Evolutionary conservation across 805 yeast species (phyloP).

Genomic region (Candida sanyiensis): DNA sequence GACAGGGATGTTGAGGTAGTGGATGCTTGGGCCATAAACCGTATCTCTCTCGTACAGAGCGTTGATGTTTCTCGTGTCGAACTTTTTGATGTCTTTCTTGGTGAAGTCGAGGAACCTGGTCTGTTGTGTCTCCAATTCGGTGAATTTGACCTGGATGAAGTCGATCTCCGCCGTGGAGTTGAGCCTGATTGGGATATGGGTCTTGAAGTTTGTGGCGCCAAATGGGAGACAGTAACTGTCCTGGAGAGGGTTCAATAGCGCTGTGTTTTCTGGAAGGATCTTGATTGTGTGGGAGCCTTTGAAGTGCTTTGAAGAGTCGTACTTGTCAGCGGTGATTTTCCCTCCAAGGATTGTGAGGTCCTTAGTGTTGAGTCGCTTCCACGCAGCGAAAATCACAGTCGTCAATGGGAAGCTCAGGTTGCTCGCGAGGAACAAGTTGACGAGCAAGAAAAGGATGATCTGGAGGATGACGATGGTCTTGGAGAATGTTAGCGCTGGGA

Average conservation of each 20-base stretch:
- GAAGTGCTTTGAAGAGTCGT: conserved; percentile 44
- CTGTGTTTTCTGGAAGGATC: conserved; percentile 87
- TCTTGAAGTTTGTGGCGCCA: conserved; percentile 25
- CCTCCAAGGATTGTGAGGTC: conserved; percentile 52
- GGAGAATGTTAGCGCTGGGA: conserved; percentile 68
- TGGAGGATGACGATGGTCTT: conserved; percentile 48
- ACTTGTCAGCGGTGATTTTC: conserved; percentile 29
- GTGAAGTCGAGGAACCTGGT: conserved; percentile 48
- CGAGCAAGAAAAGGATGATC: conserved; percentile 39
- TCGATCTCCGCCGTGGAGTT: conserved; percentile 76
- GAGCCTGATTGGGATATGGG: conserved; percentile 65
- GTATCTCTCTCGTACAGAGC: conserved; percentile 23
- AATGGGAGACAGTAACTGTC: conserved; percentile 56
- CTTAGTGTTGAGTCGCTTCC: conserved; percentile 37
- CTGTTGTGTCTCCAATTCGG: conserved; percentile 48
- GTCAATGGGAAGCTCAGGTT: conserved; percentile 45
- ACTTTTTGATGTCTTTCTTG: conserved; percentile 45
- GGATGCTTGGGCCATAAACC: conserved; percentile 31
- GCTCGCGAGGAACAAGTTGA: conserved; percentile 51
- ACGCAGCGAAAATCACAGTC: conserved; percentile 34
- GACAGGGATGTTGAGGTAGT: conserved; percentile 62
- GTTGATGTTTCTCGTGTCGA: conserved; percentile 20
- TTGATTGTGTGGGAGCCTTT: conserved; percentile 83
- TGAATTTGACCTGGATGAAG: conserved; percentile 56
- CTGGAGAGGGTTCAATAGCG: conserved; percentile 69